These are phyloP conservation scores for Aaosphaeria pasadenensis DNA, from an alignment of 2,329 filamentous ascomycete genomes.

Conservation along the genomic window DNA sequence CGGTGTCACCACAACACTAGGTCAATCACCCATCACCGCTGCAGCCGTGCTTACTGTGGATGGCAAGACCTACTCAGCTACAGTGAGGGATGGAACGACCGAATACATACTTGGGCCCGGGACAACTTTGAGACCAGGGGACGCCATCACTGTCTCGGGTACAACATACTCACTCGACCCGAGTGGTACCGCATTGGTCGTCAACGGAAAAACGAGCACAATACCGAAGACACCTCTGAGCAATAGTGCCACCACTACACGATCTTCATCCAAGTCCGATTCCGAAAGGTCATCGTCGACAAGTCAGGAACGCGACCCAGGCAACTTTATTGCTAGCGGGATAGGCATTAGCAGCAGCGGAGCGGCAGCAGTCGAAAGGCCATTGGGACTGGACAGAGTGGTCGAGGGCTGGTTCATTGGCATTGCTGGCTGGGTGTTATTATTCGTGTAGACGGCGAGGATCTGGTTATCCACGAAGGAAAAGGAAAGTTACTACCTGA, in stretches of 20 bases:
- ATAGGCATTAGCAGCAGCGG: constrained; percentile 17
- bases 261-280: constrained; percentile 5
- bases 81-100: constrained; percentile 19
- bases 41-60: constrained; percentile 23
- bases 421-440: constrained; percentile 24
- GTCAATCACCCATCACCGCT: constrained; percentile 9
- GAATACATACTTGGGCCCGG: constrained; percentile 20
- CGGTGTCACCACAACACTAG: constrained; percentile 23
- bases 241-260: constrained; percentile 23
- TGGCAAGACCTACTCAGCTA: constrained; percentile 23
- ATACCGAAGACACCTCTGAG: constrained; percentile 21
- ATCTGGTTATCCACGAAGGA: too few relatives aligned
- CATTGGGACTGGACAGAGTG: constrained; percentile 19
- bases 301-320: constrained; percentile 5
- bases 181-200: constrained; percentile 23
- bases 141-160: constrained; percentile 20
- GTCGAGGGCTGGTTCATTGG: constrained; percentile 23
- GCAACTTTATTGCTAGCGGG: constrained; percentile 25
- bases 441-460: constrained; percentile 13
- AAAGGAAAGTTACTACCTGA: too few relatives aligned
- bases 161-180: constrained; percentile 27
- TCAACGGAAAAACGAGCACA: constrained; percentile 31
- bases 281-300: background rate
- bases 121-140: constrained; percentile 21
- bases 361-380: constrained; percentile 5